These are phyloP conservation scores for Spizellomyces sp. DNA, from an alignment of 192 early-diverging fungal species.

Conservation along the genomic window DNA sequence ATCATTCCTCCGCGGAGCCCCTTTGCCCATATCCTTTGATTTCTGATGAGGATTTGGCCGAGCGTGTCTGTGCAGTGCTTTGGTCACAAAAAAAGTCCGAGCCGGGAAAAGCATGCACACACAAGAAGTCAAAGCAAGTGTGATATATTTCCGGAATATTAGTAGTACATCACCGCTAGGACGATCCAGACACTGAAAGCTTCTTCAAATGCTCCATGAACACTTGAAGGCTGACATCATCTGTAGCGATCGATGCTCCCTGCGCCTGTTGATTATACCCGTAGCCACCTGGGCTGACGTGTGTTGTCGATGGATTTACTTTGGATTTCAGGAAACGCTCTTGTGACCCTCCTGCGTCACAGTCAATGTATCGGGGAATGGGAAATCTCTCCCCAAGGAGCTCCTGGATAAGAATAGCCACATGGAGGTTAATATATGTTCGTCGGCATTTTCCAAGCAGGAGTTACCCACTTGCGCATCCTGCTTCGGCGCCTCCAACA, in stretches of 20 bases:
- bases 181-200: slow-evolving; percentile 54
- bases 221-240: slow-evolving; percentile 96
- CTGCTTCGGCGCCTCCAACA: slow-evolving; percentile 87
- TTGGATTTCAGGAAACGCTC: slow-evolving; percentile 97
- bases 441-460: neutral
- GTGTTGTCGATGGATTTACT: slow-evolving; percentile 96
- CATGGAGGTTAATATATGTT: neutral
- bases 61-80: too few species aligned
- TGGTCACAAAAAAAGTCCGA: too few species aligned
- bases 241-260: slow-evolving; percentile 95
- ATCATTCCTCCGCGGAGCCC: too few species aligned
- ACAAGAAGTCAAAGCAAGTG: too few species aligned
- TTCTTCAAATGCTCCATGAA: slow-evolving; percentile 96
- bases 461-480: slow-evolving; percentile 71
- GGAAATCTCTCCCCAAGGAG: slow-evolving; percentile 94
- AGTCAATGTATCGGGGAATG: slow-evolving; percentile 96
- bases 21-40: too few species aligned
- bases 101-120: too few species aligned
- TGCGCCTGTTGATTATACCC: slow-evolving; percentile 67
- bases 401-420: slow-evolving; percentile 57
- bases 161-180: slow-evolving; percentile 5
- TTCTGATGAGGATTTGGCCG: too few species aligned
- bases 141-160: too few species aligned
- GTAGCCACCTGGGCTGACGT: slow-evolving; percentile 52
- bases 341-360: slow-evolving; percentile 95